phyloP scores from a whole-genome alignment of 192 early-diverging fungal species.

The Umbelopsis vinacea region DNA sequence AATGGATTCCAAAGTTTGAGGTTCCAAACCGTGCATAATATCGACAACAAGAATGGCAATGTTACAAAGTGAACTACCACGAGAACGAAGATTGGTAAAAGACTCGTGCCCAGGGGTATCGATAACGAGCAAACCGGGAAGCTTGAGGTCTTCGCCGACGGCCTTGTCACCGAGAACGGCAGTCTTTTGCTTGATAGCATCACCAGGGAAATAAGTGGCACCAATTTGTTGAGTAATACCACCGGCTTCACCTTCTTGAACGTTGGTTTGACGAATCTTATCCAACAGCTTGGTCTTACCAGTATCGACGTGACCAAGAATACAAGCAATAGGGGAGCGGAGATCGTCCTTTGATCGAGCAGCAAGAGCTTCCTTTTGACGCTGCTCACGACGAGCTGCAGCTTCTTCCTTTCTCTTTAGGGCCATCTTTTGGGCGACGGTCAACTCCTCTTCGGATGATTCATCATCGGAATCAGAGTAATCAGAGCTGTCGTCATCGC shows the following conservation, averaged over 20 bases:
- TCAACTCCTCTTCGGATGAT: constrained; percentile 62
- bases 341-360: constrained; percentile 88
- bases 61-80: constrained; percentile 97
- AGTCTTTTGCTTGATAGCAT: constrained; percentile 93
- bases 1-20: constrained; percentile 96
- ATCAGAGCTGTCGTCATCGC: constrained; percentile 41
- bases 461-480: constrained; percentile 57
- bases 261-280: constrained; percentile 99
- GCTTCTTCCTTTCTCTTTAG: constrained; percentile 79
- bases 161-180: constrained; percentile 56
- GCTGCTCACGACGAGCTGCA: constrained; percentile 70
- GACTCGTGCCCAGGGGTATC: constrained; percentile 99
- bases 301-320: constrained; percentile 99
- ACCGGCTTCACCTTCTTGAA: constrained; percentile 99
- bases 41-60: constrained; percentile 99
- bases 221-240: constrained; percentile 99
- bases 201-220: constrained; percentile 98
- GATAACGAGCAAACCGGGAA: constrained; percentile 94
- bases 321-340: constrained; percentile 97
- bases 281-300: constrained; percentile 97
- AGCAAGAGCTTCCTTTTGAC: constrained; percentile 75
- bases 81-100: constrained; percentile 94
- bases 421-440: constrained; percentile 66
- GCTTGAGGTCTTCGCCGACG: constrained; percentile 67
- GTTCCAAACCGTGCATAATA: constrained; percentile 99